Evolutionary conservation across 2,329 filamentous ascomycete genomes (phyloP).

Genomic region (Neofusicoccum sp.): DNA sequence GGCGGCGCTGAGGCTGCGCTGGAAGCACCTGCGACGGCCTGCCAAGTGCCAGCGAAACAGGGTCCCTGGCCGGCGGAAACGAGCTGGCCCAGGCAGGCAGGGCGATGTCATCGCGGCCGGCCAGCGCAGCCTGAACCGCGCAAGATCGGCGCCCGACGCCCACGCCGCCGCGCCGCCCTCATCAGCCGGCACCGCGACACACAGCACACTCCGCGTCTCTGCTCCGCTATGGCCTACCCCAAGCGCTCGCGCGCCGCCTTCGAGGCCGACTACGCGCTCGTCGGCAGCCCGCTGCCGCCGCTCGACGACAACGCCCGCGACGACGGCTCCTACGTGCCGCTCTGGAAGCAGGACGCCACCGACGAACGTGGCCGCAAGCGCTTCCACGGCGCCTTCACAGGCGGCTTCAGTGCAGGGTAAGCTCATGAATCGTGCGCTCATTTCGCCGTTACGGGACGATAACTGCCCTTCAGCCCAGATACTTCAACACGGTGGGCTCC

Average conservation of each 20-base stretch:
- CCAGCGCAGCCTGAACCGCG: conserved; percentile 3
- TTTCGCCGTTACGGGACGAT: background rate
- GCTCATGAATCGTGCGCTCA: conserved; percentile 32
- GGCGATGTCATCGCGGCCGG: conserved; percentile 10
- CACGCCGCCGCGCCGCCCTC: background rate
- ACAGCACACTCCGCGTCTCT: background rate
- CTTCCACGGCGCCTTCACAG: conserved; percentile 93
- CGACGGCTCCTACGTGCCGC: conserved; percentile 86
- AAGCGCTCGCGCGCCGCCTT: conserved; percentile 80
- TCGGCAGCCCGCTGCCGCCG: conserved; percentile 82
- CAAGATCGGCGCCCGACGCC: conserved; percentile 11
- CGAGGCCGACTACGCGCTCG: conserved; percentile 79
- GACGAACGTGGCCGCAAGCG: conserved; percentile 90
- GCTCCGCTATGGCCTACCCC: conserved; percentile 34
- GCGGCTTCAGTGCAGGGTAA: conserved; percentile 94
- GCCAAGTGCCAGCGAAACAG: conserved; percentile 14
- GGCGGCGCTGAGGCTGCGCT: conserved; percentile 4
- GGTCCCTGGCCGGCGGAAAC: conserved; percentile 17
- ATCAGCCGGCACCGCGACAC: too few species aligned
- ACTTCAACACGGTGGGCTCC: conserved; percentile 97
- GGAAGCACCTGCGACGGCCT: conserved; percentile 6
- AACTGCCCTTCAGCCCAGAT: conserved; percentile 41
- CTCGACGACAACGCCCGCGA: conserved; percentile 76
- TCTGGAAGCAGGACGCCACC: conserved; percentile 98
- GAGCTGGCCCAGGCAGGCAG: background rate